These are phyloP conservation scores for Westerdykella sp. DNA, from an alignment of 2,329 filamentous ascomycete species.

Conservation along the genomic window DNA sequence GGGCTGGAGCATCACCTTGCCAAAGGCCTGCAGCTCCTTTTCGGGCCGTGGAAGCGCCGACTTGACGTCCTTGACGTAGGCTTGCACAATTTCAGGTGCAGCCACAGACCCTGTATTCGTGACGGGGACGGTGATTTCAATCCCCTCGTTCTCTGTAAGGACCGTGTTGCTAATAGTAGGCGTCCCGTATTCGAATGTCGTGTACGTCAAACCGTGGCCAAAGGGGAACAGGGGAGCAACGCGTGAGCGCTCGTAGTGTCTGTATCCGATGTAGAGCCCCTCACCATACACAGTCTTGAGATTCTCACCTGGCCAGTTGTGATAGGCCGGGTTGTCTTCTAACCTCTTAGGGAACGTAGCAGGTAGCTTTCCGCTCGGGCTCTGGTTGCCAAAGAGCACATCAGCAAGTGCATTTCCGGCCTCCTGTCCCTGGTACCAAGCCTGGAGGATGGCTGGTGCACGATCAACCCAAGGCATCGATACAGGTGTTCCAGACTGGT, in stretches of 20 bases:
- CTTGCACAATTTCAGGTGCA: conserved; percentile 61
- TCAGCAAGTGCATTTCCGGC: conserved; percentile 76
- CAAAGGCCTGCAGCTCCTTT: conserved; percentile 66
- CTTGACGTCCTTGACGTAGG: conserved; percentile 60
- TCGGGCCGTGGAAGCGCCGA: conserved; percentile 59
- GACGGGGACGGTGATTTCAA: conserved; percentile 47
- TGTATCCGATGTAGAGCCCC: conserved; percentile 66
- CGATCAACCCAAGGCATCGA: conserved; percentile 63
- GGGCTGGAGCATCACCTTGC: conserved; percentile 37
- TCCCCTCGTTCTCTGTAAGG: conserved; percentile 41
- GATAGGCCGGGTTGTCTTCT: conserved; percentile 63
- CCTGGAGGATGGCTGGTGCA: conserved; percentile 62
- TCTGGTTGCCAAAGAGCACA: conserved; percentile 65
- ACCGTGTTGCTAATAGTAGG: conserved; percentile 48
- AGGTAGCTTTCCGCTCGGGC: conserved; percentile 69
- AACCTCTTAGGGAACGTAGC: conserved; percentile 58
- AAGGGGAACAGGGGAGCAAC: conserved; percentile 65
- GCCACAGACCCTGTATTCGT: conserved; percentile 52
- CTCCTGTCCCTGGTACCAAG: conserved; percentile 86
- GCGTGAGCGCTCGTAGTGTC: conserved; percentile 60
- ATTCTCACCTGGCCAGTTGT: conserved; percentile 69
- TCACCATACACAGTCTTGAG: conserved; percentile 64
- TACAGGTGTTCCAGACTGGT: conserved; percentile 69
- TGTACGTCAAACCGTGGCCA: conserved; percentile 73
- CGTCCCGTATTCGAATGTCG: conserved; percentile 59